Percentiles rank a stretch among this genome's conserved stretches.
Evolutionary conservation across 495 filamentous ascomycete species (phyloP).

Genomic region (Penicillium daleae): DNA sequence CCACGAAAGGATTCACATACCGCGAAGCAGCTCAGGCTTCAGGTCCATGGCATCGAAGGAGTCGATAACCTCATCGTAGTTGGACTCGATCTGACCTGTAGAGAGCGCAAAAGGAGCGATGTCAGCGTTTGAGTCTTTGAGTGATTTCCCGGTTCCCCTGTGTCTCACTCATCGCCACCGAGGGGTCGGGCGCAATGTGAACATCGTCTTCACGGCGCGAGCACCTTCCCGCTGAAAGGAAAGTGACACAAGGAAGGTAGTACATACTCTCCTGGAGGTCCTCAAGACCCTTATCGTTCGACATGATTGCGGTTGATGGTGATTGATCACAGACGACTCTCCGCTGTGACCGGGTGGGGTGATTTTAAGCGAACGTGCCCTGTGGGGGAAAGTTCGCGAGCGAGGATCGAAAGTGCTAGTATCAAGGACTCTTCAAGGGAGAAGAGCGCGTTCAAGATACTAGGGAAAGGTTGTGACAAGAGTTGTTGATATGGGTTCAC

Average conservation of each 20-base stretch:
- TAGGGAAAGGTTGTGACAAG: slow-evolving; percentile 35
- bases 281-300: slow-evolving; percentile 91
- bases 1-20: slow-evolving; percentile 55
- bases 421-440: slow-evolving; percentile 42
- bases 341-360: slow-evolving; percentile 62
- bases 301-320: slow-evolving; percentile 81
- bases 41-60: slow-evolving; percentile 98
- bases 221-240: not conserved
- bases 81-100: slow-evolving; percentile 97
- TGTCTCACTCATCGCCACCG: slow-evolving; percentile 31
- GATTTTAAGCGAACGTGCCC: slow-evolving; percentile 44
- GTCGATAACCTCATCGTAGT: slow-evolving; percentile 99
- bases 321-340: slow-evolving; percentile 70
- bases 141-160: slow-evolving; percentile 4
- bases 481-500: slow-evolving; percentile 33
- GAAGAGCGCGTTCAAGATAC: slow-evolving; percentile 39
- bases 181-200: slow-evolving; percentile 14
- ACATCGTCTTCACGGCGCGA: not conserved
- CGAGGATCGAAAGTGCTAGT: slow-evolving; percentile 37
- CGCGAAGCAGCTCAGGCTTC: slow-evolving; percentile 94
- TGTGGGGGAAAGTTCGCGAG: slow-evolving; percentile 33
- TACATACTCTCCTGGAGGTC: slow-evolving; percentile 86
- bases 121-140: slow-evolving; percentile 29
- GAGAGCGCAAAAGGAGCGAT: slow-evolving; percentile 12
- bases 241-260: slow-evolving; percentile 21